Percentiles rank a stretch among this genome's conserved stretches.
Conservation (phyloP, 2,329 filamentous ascomycete genomes). For the Colletotrichum theobromicola region DNA sequence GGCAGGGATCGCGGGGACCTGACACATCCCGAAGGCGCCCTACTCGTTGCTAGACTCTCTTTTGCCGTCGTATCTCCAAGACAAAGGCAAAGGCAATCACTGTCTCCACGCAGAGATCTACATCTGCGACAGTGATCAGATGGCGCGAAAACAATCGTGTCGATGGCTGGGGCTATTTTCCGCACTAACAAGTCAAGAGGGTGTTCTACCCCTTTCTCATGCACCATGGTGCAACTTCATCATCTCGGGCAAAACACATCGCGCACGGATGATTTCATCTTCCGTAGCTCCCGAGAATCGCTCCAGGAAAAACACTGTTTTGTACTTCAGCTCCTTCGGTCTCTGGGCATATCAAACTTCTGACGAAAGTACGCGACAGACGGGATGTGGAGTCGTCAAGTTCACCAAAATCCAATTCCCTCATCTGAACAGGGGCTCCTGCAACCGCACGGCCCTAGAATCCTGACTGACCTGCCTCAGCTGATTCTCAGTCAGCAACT, state of each 20-base stretch:
- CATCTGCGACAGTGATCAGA: not conserved
- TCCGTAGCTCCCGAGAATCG: not conserved
- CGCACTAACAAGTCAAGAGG: not conserved
- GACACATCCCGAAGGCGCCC: not conserved
- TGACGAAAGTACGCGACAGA: not conserved
- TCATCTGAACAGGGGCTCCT: not conserved
- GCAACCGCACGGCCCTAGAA: not conserved
- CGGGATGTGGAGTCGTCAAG: not conserved
- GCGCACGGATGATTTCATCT: slow-evolving; percentile 1
- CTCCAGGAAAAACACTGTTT: not conserved
- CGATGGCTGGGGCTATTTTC: not conserved
- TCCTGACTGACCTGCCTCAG: not conserved
- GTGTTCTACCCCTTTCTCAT: not conserved
- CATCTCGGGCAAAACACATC: not conserved
- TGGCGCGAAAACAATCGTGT: not conserved
- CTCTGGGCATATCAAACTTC: not conserved
- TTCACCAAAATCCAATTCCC: not conserved
- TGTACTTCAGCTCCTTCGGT: not conserved
- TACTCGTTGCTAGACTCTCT: not conserved
- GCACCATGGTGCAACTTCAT: not conserved
- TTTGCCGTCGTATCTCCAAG: not conserved
- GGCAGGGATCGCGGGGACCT: not conserved
- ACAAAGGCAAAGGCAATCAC: not conserved
- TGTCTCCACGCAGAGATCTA: not conserved
- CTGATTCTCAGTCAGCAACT: not conserved